Conservation (phyloP, 1,284 basidiomycete species). For the Irpex rosettiformis region DNA sequence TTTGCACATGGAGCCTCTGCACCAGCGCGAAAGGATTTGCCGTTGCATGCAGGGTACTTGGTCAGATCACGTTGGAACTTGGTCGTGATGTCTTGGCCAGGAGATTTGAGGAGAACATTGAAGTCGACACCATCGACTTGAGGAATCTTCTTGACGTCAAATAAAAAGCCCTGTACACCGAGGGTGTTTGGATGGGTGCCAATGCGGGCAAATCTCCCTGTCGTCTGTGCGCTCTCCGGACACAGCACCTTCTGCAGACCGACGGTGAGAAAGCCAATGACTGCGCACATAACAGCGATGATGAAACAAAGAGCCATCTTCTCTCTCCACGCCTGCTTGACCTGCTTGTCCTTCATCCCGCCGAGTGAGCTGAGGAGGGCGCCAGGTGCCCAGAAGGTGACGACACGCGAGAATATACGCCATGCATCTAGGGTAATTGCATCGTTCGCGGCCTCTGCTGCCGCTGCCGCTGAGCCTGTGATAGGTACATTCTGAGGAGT, state of each 20-base stretch:
- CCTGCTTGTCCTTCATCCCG: slow-evolving; percentile 76
- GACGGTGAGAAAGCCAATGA: slow-evolving; percentile 91
- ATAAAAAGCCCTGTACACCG: slow-evolving; percentile 75
- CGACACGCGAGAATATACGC: slow-evolving; percentile 75
- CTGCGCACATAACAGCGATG: slow-evolving; percentile 73
- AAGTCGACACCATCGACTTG: slow-evolving; percentile 61
- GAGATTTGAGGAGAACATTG: slow-evolving; percentile 40
- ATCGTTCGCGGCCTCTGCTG: slow-evolving; percentile 21
- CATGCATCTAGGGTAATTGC: slow-evolving; percentile 57
- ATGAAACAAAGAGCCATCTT: slow-evolving; percentile 94
- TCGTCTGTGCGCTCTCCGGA: slow-evolving; percentile 58
- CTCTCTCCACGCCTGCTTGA: slow-evolving; percentile 95
- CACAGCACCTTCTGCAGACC: slow-evolving; percentile 93
- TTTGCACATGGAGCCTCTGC: slow-evolving; percentile 71
- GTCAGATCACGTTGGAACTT: slow-evolving; percentile 71
- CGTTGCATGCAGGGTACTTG: slow-evolving; percentile 63
- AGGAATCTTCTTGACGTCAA: slow-evolving; percentile 63
- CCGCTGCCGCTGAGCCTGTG: slow-evolving; percentile 29
- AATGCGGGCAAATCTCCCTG: slow-evolving; percentile 65
- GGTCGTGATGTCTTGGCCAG: slow-evolving; percentile 88
- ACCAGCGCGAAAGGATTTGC: slow-evolving; percentile 64
- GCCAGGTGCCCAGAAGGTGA: slow-evolving; percentile 92
- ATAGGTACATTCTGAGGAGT: slow-evolving; percentile 57
- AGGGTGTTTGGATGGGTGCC: slow-evolving; percentile 60
- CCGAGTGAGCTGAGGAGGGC: slow-evolving; percentile 71